Base-by-base conservation (phyloP, 2,329 filamentous ascomycete genomes). In the Hortaea sp. region DNA sequence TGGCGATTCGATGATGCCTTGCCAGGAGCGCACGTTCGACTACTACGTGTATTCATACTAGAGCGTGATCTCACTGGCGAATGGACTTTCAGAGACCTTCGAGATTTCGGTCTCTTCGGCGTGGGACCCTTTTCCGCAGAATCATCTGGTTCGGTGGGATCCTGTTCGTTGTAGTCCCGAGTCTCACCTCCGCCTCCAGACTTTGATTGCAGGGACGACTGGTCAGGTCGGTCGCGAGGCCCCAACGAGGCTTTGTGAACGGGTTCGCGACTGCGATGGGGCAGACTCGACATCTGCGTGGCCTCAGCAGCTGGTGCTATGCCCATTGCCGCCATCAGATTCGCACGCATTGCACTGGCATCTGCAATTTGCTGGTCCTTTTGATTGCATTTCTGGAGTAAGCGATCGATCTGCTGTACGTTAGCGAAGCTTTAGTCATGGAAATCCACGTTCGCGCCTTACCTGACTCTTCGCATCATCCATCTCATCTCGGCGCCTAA, bases 31-130 rank as follows among this genome's bases (percentile, higher is more conserved):
- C 57, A 55, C 29, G 53, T 45, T 29, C 54, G 42, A 7, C 48
- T 41, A 27, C 49, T 40, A n/a, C 48, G 43, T 1, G 42, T 46
- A 7, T 32, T 35, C 43, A 48, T 20, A 50, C 43, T 57, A 7
- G 45, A 48, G 20, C 57, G 56, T 2, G 64, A 56, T 39, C 60
- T 63, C 11, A 51, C 51, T 3, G 52, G 51, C 27, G 57, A 49
- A 3, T 49, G 45, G 28, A 53, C 47, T 27, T 39, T 47, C 49
- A 56, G 32, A 35, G 63, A 55, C 13, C 56, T 59, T 5, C 60
- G 58, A 28, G 63, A 58, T 44, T 65, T 68, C 1, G 61, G 49
- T 11, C 71, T 65, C 51, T 74, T 73, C 3, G 69, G 68, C 28
- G 64, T 68, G 1, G 61, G 60, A 11, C 58, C 20, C 20, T 20